phyloP scores from a whole-genome alignment of 208 protist genomes.

The Acanthamoeba castellanii region DNA sequence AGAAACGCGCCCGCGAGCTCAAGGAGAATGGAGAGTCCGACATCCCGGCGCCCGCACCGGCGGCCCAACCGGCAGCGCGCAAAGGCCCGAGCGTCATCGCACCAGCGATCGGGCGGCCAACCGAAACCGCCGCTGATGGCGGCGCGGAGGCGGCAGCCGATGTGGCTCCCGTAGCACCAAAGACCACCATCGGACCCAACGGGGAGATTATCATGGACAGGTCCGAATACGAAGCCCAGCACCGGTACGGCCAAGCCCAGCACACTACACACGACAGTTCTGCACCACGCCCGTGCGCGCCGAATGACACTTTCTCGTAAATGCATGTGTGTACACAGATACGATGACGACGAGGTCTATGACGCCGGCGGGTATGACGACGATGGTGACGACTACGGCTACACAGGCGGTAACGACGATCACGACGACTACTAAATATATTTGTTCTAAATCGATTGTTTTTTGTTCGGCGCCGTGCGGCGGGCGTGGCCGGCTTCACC shows the following conservation, averaged over 20 bases:
- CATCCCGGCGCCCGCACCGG: not conserved
- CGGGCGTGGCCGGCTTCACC: not conserved
- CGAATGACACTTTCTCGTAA: not conserved
- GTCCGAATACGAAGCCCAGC: not conserved
- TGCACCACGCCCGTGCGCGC: not conserved
- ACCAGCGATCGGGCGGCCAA: not conserved
- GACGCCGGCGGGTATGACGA: constrained; percentile 39
- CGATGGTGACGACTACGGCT: constrained; percentile 41
- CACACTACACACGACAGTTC: not conserved
- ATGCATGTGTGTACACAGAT: not conserved
- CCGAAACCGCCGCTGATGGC: not conserved
- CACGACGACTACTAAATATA: constrained; percentile 25
- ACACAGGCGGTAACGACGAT: not conserved
- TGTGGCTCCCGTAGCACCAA: not conserved
- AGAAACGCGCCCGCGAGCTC: constrained; percentile 5
- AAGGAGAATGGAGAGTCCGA: constrained; percentile 7
- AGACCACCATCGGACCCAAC: not conserved
- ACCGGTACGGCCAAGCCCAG: not conserved
- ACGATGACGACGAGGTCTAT: not conserved
- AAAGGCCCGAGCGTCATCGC: not conserved
- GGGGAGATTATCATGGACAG: constrained; percentile 51
- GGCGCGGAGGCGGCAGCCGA: not conserved
- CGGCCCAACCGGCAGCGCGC: not conserved
- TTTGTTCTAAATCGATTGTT: not conserved
- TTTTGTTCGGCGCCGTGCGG: not conserved